A percentile compares a stretch with the other conserved stretches of the same genome.
Evolutionary conservation across 228 moss, liverwort and hornwort species (phyloP).

Genomic region (Sphagnum fallax): DNA sequence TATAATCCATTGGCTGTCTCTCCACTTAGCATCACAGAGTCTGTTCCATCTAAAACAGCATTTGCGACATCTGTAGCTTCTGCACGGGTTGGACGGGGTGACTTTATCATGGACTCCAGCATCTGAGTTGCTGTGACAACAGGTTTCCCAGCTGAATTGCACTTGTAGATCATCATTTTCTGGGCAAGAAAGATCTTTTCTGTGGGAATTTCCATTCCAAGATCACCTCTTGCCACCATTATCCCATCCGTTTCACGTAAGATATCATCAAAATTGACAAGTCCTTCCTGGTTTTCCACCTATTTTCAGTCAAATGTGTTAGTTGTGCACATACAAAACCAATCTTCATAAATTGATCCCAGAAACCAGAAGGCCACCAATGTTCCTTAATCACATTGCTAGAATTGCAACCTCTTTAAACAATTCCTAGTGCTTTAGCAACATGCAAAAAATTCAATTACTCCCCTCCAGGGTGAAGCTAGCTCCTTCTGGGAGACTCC

Average conservation of each 20-base stretch:
- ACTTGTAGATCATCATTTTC: conserved; percentile 96
- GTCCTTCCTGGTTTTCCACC: conserved; percentile 96
- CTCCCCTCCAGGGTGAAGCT: too few species aligned
- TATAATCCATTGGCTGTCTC: conserved; percentile 93
- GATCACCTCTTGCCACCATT: conserved; percentile 63
- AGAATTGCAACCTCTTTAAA: too few species aligned
- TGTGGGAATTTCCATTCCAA: conserved; percentile 88
- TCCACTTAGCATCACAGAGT: conserved; percentile 95
- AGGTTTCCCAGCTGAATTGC: conserved; percentile 82
- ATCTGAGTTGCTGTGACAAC: conserved; percentile 91
- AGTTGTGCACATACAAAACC: not conserved
- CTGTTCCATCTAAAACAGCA: conserved; percentile 91
- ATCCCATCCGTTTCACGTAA: conserved; percentile 76
- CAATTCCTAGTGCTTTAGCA: too few species aligned
- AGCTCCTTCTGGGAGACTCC: too few species aligned
- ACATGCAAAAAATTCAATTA: too few species aligned
- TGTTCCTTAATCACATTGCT: too few species aligned
- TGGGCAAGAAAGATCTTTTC: conserved; percentile 93
- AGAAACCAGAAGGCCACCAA: too few species aligned
- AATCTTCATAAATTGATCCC: too few species aligned
- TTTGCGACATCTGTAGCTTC: conserved; percentile 96
- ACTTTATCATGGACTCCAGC: conserved; percentile 93
- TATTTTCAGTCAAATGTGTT: conserved; percentile 13
- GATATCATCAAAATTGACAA: conserved; percentile 88
- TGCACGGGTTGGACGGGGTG: conserved; percentile 83